Base-by-base conservation (phyloP, 768 basidiomycete species). In the Phlegmacium glaucopus region DNA sequence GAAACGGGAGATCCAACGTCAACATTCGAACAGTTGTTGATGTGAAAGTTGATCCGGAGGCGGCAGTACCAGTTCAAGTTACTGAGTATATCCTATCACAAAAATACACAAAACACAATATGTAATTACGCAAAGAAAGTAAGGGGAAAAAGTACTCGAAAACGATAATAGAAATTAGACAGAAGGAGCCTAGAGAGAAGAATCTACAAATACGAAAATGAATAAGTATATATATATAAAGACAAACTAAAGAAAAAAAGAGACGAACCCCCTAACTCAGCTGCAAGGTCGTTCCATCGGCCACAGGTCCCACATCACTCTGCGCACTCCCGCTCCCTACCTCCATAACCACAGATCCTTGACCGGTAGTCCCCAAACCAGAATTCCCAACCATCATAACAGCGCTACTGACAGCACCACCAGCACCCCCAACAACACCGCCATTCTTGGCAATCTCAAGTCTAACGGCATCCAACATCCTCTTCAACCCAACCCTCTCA, bases 401-500 rank as follows among this genome's bases (percentile, higher is more conserved):
- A 35, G 68, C 65, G 16, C 68, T 56, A 13, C 66, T 44, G 61
- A 55, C 37, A 45, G 57, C 50, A 42, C 58, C 45, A 29, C 36
- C 26, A 39, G 48, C 47, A 29, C 51, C 51, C 36, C 54, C 56
- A 22, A 66, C 66, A 61, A 32, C 63, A 16, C 63, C 62, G 1
- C 75, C 78, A 51, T 76, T 79, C 67, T 77, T 79, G 34, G 78
- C 72, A 50, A 90, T 67, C 72, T 91, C 88, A 2, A 66, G 64
- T 42, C 78, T 70, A 6, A 90, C 82, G 6, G 69, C 72, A 35
- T 92, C 90, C 41, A 92, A 64, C 74, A 83, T 77, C 62, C 78
- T 82, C 66, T 82, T 85, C 45, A 92, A 58, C 35, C 77, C 78
- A 43, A 85, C 63, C 44, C 92, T 78, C 61, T 98, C 95, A 57